phyloP scores from a whole-genome alignment of 176 grass and related monocot species.

The Dendrocalamus sinicus region DNA sequence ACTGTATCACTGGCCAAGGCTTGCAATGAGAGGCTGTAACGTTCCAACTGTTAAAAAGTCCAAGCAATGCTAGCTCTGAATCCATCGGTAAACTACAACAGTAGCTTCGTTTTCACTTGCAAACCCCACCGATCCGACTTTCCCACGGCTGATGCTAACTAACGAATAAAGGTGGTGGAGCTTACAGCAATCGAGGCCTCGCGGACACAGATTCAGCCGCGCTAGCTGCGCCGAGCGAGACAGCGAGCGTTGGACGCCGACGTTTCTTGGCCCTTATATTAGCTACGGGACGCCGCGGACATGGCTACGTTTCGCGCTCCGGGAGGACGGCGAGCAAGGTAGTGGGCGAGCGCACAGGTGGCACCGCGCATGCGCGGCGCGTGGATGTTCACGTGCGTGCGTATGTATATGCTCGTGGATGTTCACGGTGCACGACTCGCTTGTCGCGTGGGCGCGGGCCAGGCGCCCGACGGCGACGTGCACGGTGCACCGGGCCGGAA shows the following conservation, averaged over 20 bases:
- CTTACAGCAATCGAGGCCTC: not conserved
- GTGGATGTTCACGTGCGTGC: slow-evolving; percentile 49
- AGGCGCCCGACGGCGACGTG: slow-evolving; percentile 1
- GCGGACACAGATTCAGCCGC: not conserved
- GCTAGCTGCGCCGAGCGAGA: not conserved
- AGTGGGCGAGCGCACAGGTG: not conserved
- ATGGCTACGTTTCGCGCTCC: not conserved
- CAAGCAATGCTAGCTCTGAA: not conserved
- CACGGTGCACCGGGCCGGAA: not conserved
- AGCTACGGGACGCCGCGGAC: not conserved
- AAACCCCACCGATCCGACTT: not conserved
- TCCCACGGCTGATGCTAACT: not conserved
- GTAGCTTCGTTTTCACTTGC: not conserved
- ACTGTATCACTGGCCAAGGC: no score
- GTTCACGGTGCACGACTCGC: not conserved
- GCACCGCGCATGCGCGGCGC: slow-evolving; percentile 41
- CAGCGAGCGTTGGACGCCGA: slow-evolving; percentile 1
- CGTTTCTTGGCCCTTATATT: not conserved
- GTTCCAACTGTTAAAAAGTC: not conserved
- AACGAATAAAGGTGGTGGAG: slow-evolving; percentile 21
- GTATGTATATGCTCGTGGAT: not conserved
- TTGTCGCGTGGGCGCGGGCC: not conserved
- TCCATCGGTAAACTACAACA: not conserved
- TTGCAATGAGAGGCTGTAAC: slow-evolving; percentile 16
- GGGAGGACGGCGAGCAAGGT: not conserved